Base-by-base conservation (phyloP, 1,284 basidiomycete species). In the Pisolithus thermaeus region DNA sequence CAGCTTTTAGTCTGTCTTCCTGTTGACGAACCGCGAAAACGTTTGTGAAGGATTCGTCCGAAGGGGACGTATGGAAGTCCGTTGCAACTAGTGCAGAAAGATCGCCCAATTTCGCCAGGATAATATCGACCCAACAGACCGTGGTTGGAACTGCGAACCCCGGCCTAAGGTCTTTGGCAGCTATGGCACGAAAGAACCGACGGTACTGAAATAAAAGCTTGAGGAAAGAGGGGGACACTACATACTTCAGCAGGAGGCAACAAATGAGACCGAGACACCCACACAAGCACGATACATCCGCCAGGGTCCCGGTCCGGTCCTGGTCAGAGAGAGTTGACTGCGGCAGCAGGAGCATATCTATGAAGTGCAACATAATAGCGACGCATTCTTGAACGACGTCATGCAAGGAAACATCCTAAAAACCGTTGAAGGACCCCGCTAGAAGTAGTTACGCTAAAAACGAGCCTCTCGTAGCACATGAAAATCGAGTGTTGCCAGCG, bases 51-150 rank as follows among this genome's bases (percentile, higher is more conserved):
- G 52, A 46, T 3, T 54, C 40, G 16, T 58, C 51, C 4, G 54
- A 42, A 8, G 52, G 43, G 32, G 58, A 50, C 20, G 48, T 46
- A 22, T 59, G 55, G 23, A 66, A 57, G 3, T 71, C 72, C 2
- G 66, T 62, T 3, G 74, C 67, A 27, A 78, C 42, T 7, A 61
- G 49, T 4, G 70, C 52, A n/a, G 70, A 61, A 9, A 73, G 67
- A 32, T 75, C 68, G 18, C 75, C 71, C 4, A 87, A 61, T 57
- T 73, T 79, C 4, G 75, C 73, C n/a, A 89, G 62, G 20, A 87
- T 52, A 42, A 74, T 64, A 53, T 89, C 85, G 6, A 80, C 77
- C 81, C 82, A 87, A 59, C 78, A 84, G 46, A 81, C 65, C 25
- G 78, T 55, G 6, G 71, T 62, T 2, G 70, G 65, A 20, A 66